Base-by-base conservation (phyloP, 768 basidiomycete species). In the Mycena vitilis region DNA sequence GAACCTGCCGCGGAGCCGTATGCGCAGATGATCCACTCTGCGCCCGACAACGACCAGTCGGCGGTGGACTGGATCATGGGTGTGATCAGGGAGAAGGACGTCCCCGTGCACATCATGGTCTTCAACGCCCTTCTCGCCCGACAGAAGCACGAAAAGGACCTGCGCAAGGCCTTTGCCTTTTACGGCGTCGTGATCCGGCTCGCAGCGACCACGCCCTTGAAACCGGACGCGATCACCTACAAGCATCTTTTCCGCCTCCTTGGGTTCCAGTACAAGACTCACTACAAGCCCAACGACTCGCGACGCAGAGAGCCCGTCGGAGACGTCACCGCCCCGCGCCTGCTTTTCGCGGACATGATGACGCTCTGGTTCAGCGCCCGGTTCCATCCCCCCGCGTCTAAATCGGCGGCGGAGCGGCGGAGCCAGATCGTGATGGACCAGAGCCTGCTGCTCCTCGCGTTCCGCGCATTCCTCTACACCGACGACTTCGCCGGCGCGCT, bases 401-500 rank as follows among this genome's bases (percentile, higher is more conserved):
- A 81, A 16, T 78, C 75, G 20, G 75, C 78, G 0, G 79, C 76
- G 4, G 40, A 47, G 34, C 60, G 64, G 7, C 9, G n/a, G 52
- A 23, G 18, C 4, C 71, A 72, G 57, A 49, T 54, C 18, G 23
- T 22, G 8, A 48, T 10, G 25, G 71, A 72, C 61, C 45, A 59
- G 38, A 36, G 48, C 36, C 75, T 84, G 1, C 73, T 88, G 44
- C 82, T 82, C 69, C 71, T 80, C 34, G 81, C 82, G 1, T 77
- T 89, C 6, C 81, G 81, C n/a, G 77, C 81, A 0, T 86, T 87
- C 69, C 74, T 89, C 61, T 74, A 73, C 0, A 71, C 75, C 12
- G 76, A 77, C 4, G 88, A 89, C 75, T 88, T 86, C 65, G 75
- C 84, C 13, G 88, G 79, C 1, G 86, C 85, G 1, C 81, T 81